Evolutionary conservation across 176 grass and related monocot species (phyloP), one percentile per base, ranked within the genome.

Genomic region (Themeda triandra): DNA sequence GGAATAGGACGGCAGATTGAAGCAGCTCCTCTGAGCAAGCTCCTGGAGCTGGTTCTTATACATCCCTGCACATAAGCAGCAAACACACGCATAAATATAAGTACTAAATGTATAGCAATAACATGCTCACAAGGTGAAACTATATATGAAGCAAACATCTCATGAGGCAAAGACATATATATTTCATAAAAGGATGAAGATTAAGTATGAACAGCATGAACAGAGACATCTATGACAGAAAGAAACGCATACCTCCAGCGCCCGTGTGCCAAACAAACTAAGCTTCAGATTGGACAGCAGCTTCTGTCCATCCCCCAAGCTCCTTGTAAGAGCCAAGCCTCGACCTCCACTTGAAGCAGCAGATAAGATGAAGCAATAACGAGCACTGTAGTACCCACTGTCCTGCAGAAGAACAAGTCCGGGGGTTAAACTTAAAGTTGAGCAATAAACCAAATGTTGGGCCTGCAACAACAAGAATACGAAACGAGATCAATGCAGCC

Each of bases 1-100:
- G 0, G 71, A 81, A 12, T 92, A 92, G 45, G 91, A 90, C 1
- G 91, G 91, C 59, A 92, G 68, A 70, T 90, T 90, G 91, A 92
- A 92, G 71, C 91, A 92, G 81, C 91, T 90, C 85, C 91, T 85
- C 84, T 92, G 87, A n/a, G 91, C 91, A 85, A 92, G 91, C 82
- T 92, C 91, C 67, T 90, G 91, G 24, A 92, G 87, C 48, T 92
- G 91, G 66, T 92, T 92, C 77, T 92, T 92, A 41, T 87, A 90
- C 91, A 92, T 92, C 30, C 46, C 81, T 90, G 81, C 65, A 78
- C 9, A 32, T 23, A 54, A 82, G 54, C 53, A 67, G 9, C 45
- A 78, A 73, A 82, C 17, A 72, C 30, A 31, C 79, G n/a, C n/a
- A n/a, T n/a, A 86, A 2, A 56, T 9, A 56, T 9, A 13, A 29